Base-by-base conservation (phyloP, 352 stramenopile genomes). In the Albugo candida region DNA sequence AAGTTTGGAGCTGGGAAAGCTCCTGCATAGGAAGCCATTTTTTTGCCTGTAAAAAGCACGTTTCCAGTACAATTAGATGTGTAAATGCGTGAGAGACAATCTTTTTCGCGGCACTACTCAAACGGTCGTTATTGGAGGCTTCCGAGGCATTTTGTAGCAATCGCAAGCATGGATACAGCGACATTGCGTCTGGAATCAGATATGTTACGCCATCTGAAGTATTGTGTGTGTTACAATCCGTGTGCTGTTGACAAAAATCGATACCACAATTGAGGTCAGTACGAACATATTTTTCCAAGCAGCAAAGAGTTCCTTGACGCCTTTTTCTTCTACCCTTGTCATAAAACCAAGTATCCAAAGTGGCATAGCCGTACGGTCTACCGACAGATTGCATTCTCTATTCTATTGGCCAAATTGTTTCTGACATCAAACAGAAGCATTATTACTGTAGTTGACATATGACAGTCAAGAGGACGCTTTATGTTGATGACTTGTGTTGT, bases 81-180 rank as follows among this genome's bases (percentile, higher is more conserved):
- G 56, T 51, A 2, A 56, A 63, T 1, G 55, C 53, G 14, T 48
- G 48, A 18, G 45, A 54, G 31, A 91, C 79, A 38, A 67, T 42
- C 47, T 31, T 8, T 31, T 31, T 31, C 3, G 24, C 24, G 8
- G 24, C 8, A 31, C 3, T 8, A 31, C 3, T 31, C 24, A 31
- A 10, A 8, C 24, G 24, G 24, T 31, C 24, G 8, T 31, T 31
- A 31, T 8, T 31, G 3, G 24, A 31, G 24, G 24, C 24, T 31
- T 31, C 24, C 3, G 24, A 31, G 24, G 54, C 49, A 14, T 83
- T 64, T 36, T 83, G 65, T 13, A 86, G 51, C 13, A 91, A 59
- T 54, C 85, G 74, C 64, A 91, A 74, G 46, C 73, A 82, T 54
- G 81, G 70, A 40, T 84, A 36, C 41, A 91, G 46, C 37, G 62